Evolutionary conservation across 352 stramenopile genomes (phyloP).

Genomic region (Phytopythium vexans): DNA sequence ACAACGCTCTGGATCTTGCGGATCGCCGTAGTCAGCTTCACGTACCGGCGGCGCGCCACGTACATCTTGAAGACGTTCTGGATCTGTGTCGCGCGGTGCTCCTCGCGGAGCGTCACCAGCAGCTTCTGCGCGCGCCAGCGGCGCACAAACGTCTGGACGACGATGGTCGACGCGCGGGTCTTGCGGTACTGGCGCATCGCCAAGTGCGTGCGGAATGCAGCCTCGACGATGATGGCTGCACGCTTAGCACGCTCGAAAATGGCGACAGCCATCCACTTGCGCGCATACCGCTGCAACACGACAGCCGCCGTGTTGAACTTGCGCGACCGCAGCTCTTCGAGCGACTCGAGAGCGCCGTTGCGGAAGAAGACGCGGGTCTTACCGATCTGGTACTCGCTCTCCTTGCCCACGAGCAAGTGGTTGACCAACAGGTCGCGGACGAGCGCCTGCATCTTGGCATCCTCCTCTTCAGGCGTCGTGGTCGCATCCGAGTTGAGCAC

Average conservation of each 20-base stretch:
- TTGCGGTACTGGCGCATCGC: slow-evolving; percentile 51
- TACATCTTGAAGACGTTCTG: slow-evolving; percentile 86
- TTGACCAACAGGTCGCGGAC: slow-evolving; percentile 52
- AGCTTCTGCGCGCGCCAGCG: slow-evolving; percentile 58
- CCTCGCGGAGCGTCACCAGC: slow-evolving; percentile 51
- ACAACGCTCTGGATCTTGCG: slow-evolving; percentile 78
- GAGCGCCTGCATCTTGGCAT: slow-evolving; percentile 28
- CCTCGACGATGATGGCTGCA: slow-evolving; percentile 58
- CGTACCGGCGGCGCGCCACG: slow-evolving; percentile 57
- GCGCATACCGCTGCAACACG: slow-evolving; percentile 75
- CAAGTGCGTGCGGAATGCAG: slow-evolving; percentile 45
- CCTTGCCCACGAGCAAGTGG: slow-evolving; percentile 57
- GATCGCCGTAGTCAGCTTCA: slow-evolving; percentile 65
- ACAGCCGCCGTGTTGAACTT: slow-evolving; percentile 80
- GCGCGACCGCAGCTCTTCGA: slow-evolving; percentile 85
- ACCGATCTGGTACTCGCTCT: slow-evolving; percentile 75
- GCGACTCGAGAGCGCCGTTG: slow-evolving; percentile 87
- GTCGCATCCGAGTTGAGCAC: slow-evolving; percentile 22
- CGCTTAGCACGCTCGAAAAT: slow-evolving; percentile 57
- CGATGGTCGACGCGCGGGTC: slow-evolving; percentile 54
- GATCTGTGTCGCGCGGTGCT: slow-evolving; percentile 77
- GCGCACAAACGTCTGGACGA: slow-evolving; percentile 65
- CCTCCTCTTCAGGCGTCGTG: slow-evolving; percentile 31
- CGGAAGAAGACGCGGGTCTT: slow-evolving; percentile 95
- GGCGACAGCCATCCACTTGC: slow-evolving; percentile 75